A percentile compares a stretch with the other conserved stretches of the same genome.
Evolutionary conservation across 2,329 filamentous ascomycete species (phyloP).

Genomic region (Colletotrichum sansevieriae): DNA sequence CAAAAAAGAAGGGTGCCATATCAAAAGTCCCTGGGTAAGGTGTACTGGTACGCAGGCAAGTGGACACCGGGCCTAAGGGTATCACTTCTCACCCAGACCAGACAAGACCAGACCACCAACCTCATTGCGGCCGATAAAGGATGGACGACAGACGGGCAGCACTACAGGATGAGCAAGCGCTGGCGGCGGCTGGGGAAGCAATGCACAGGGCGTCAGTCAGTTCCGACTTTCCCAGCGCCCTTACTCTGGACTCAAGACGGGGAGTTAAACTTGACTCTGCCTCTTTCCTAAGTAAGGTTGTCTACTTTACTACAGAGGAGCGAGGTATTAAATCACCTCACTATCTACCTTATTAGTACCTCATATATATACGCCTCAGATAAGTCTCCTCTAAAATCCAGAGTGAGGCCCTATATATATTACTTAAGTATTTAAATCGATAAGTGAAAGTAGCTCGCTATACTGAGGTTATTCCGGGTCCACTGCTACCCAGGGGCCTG

Average conservation of each 20-base stretch:
- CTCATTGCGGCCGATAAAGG: neutral
- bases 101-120: neutral
- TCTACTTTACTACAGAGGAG: too few species aligned
- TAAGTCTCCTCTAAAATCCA: too few species aligned
- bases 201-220: constrained; percentile 38
- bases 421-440: too few species aligned
- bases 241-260: neutral
- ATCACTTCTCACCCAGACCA: constrained; percentile 2
- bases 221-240: constrained; percentile 24
- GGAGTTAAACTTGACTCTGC: too few species aligned
- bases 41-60: constrained; percentile 6
- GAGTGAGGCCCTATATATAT: too few species aligned
- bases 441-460: too few species aligned
- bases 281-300: too few species aligned
- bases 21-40: constrained; percentile 28
- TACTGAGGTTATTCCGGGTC: too few species aligned
- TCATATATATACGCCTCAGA: too few species aligned
- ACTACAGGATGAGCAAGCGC: constrained; percentile 1
- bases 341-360: too few species aligned
- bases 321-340: too few species aligned
- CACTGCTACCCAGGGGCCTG: too few species aligned
- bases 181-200: constrained; percentile 24
- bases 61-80: constrained; percentile 4
- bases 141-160: neutral
- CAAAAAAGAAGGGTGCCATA: neutral